Conservation (phyloP, 768 basidiomycete genomes). For the Glaciozyma martinii region DNA sequence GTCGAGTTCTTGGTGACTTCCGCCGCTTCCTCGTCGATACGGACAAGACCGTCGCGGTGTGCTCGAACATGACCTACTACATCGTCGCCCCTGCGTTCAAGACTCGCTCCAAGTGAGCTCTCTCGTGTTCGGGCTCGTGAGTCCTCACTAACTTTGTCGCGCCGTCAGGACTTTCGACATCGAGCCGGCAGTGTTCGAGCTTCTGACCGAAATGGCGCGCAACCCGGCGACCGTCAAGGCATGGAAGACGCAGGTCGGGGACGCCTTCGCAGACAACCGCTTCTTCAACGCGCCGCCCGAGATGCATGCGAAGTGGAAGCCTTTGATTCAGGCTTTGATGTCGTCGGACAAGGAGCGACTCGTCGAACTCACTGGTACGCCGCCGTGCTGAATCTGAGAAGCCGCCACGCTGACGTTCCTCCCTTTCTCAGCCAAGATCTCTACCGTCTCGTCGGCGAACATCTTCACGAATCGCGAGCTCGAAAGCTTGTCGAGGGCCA, state of each 20-base stretch:
- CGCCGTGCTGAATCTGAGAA: no score
- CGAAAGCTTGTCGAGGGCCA: slow-evolving; percentile 75
- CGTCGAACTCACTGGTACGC: slow-evolving; percentile 68
- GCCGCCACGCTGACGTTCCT: background rate
- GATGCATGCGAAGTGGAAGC: slow-evolving; percentile 59
- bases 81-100: slow-evolving; percentile 73
- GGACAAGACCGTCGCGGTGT: slow-evolving; percentile 70
- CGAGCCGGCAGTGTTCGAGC: slow-evolving; percentile 56
- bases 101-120: slow-evolving; percentile 58
- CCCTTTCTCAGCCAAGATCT: slow-evolving; percentile 44
- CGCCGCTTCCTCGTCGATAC: slow-evolving; percentile 61
- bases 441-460: slow-evolving; percentile 79
- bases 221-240: slow-evolving; percentile 62
- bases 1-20: slow-evolving; percentile 16
- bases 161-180: slow-evolving; percentile 64
- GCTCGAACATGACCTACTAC: slow-evolving; percentile 74
- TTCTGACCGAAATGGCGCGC: slow-evolving; percentile 68
- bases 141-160: background rate
- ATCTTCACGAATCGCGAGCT: slow-evolving; percentile 94
- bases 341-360: slow-evolving; percentile 80
- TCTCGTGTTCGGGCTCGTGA: background rate
- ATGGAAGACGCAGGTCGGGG: slow-evolving; percentile 71
- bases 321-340: slow-evolving; percentile 67
- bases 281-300: slow-evolving; percentile 67
- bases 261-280: slow-evolving; percentile 73